Base-by-base conservation (phyloP, 1,139 yeast genomes). In the Candida tunisiensis region DNA sequence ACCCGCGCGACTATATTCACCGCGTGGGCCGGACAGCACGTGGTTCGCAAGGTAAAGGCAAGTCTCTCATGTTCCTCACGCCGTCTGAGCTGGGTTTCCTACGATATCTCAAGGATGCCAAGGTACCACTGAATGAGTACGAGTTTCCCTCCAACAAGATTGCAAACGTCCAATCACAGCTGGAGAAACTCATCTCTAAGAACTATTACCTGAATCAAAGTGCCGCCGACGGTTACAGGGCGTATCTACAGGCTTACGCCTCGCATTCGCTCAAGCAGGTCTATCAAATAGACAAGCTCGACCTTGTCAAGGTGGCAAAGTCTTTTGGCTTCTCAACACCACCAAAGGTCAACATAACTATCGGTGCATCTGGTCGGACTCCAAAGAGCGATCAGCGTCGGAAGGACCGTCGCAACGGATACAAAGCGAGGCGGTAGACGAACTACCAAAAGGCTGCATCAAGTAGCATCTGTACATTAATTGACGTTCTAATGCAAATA, bases 21-120 rank as follows among this genome's bases (percentile, higher is more conserved):
- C 73, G 96, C 53, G 96, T 88, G 20, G 98, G 98, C 37, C 74
- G 98, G 63, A 88, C 98, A 16, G 98, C 98, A 11, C 73, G 98
- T 59, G 98, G 96, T 33, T 65, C 92, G 13, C 51, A 67, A 28
- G 96, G 94, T 32, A 75, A 75, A 49, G 99, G 99, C 40, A 80
- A 75, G 54, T 79, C 93, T 10, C 62, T 88, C 36, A 85, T 88
- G 96, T 88, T 88, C 55, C 63, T 88, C 51, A 74, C 88, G 3
- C 96, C 98, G 23, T 73, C 72, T 25, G 99, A 88, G 55, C 66
- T 91, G 31, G 98, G 98, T 4, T 91, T 88, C 58, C 60, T 88
- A 48, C 69, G 96, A 45, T 88, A 88, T 51, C 66, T 88, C 47
- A 88, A 88, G 54, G 92, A 93, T 6, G 95, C 98, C 28, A 85